phyloP scores from a whole-genome alignment of 176 grass and related monocot genomes.

The Ananas comosus region DNA sequence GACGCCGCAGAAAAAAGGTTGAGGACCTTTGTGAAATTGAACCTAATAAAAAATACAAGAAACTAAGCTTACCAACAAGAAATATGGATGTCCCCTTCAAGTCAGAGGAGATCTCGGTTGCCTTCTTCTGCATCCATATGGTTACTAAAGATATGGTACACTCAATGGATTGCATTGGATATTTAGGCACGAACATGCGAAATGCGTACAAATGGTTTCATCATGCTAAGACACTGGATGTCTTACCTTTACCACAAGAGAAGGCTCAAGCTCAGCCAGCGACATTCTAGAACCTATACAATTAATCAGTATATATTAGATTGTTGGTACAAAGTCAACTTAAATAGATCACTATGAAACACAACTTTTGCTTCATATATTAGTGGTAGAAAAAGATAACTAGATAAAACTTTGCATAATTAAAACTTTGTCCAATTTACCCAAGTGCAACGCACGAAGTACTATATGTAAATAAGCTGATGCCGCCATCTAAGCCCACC shows the following conservation, averaged over 20 bases:
- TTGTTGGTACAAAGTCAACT: neutral
- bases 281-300: neutral
- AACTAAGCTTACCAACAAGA: constrained; percentile 39
- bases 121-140: constrained; percentile 35
- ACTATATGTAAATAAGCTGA: no score
- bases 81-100: constrained; percentile 43
- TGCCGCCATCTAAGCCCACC: no score
- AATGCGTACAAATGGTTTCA: neutral
- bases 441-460: no score
- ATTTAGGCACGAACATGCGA: neutral
- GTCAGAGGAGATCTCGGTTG: constrained; percentile 23
- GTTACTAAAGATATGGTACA: neutral
- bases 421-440: no score
- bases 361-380: neutral
- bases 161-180: neutral
- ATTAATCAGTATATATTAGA: neutral
- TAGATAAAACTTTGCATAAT: neutral
- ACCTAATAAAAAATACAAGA: neutral
- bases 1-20: no score
- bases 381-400: neutral
- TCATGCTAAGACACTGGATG: neutral
- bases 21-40: neutral
- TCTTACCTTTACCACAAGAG: neutral
- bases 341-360: neutral
- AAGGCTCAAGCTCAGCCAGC: neutral